phyloP scores from a whole-genome alignment of 352 stramenopile genomes.

The Phytophthora boehmeriae region DNA sequence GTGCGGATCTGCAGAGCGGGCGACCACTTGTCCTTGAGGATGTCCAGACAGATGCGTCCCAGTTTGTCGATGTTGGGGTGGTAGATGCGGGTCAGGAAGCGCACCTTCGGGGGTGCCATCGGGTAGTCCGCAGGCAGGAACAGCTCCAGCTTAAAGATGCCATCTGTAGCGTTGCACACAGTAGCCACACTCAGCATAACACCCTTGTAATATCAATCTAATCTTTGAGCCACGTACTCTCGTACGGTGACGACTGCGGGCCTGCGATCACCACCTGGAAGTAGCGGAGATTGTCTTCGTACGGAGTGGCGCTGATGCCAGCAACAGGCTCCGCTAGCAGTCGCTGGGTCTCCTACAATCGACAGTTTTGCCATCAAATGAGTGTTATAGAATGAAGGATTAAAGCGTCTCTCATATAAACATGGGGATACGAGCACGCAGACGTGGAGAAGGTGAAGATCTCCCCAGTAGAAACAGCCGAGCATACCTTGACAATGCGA shows the following conservation, averaged over 20 bases:
- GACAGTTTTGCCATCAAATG: no score
- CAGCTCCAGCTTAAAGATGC: conserved; percentile 96
- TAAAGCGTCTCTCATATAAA: no score
- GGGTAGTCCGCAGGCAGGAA: conserved; percentile 97
- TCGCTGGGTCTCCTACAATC: conserved; percentile 93
- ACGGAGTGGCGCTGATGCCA: conserved; percentile 96
- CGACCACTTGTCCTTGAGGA: conserved; percentile 97
- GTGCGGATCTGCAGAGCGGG: conserved; percentile 98
- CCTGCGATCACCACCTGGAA: conserved; percentile 98
- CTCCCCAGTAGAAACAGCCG: background rate
- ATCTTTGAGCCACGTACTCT: conserved; percentile 81
- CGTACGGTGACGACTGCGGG: conserved; percentile 95
- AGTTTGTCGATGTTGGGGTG: conserved; percentile 4
- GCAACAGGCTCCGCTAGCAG: conserved; percentile 95
- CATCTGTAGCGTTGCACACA: conserved; percentile 52
- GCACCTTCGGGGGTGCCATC: conserved; percentile 30
- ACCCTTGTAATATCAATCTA: conserved; percentile 1
- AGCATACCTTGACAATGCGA: conserved; percentile 73
- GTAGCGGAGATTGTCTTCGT: conserved; percentile 98
- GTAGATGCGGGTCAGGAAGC: background rate
- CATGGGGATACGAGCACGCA: no score
- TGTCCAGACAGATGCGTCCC: conserved; percentile 98
- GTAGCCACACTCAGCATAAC: no score
- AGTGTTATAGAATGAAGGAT: no score
- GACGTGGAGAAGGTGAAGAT: no score